Percentiles rank a stretch among this genome's conserved stretches.
Evolutionary conservation across 208 protist species (phyloP).

Genomic region (Leishmania major): DNA sequence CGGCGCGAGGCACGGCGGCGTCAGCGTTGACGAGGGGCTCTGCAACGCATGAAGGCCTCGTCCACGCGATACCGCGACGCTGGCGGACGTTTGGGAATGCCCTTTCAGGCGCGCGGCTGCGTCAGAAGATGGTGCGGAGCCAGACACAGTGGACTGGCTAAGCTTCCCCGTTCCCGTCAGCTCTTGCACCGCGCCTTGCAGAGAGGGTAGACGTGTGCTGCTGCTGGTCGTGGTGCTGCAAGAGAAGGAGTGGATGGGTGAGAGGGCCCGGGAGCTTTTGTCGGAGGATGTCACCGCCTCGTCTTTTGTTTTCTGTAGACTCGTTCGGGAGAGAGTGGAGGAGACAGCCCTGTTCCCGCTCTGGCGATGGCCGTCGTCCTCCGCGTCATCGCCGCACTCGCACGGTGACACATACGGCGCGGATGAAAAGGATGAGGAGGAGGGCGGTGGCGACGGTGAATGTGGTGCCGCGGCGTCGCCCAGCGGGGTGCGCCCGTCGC

Average conservation of each 20-base stretch:
- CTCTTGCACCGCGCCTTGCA: neutral
- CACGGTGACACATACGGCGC: constrained; percentile 11
- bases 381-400: neutral
- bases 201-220: neutral
- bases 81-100: neutral
- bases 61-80: neutral
- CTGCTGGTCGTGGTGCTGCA: neutral
- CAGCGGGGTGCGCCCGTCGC: neutral
- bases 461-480: neutral
- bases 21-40: neutral
- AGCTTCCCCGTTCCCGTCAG: neutral
- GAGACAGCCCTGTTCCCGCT: neutral
- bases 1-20: neutral
- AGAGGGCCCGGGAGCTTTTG: neutral
- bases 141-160: neutral
- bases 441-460: neutral
- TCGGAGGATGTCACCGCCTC: neutral
- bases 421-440: constrained; percentile 9
- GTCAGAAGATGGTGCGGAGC: neutral
- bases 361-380: neutral
- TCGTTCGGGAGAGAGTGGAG: neutral
- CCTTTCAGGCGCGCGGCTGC: neutral
- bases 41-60: neutral
- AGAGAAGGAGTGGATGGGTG: neutral
- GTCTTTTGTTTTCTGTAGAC: neutral